A percentile compares a stretch with the other conserved stretches of the same genome.
Evolutionary conservation across 208 protist genomes (phyloP).

Genomic region (Trypanosoma theileri): DNA sequence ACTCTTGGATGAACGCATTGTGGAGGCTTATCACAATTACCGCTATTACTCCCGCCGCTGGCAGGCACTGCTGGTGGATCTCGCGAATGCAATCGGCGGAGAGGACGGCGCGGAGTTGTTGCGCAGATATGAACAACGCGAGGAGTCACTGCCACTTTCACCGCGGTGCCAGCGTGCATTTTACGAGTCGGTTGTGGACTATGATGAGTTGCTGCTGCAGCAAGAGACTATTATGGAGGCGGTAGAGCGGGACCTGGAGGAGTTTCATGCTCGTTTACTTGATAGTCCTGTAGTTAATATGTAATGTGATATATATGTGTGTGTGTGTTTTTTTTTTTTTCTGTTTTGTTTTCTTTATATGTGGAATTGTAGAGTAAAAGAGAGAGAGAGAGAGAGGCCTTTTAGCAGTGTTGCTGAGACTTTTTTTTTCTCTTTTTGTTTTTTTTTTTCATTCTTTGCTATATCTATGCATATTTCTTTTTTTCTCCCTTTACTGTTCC

Average conservation of each 20-base stretch:
- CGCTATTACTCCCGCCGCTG: conserved; percentile 48
- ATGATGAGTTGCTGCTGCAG: conserved; percentile 27
- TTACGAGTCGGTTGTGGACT: conserved; percentile 35
- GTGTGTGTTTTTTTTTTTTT: no score
- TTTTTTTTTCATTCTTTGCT: no score
- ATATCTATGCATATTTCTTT: no score
- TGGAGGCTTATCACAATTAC: conserved; percentile 35
- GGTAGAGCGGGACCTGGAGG: conserved; percentile 9
- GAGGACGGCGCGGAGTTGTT: conserved; percentile 27
- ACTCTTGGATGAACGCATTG: conserved; percentile 43
- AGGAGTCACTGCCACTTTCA: conserved; percentile 15
- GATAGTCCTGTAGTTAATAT: not conserved
- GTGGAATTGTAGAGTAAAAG: not conserved
- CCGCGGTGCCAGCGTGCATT: conserved; percentile 28
- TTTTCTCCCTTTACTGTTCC: not conserved
- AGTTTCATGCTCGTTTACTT: not conserved
- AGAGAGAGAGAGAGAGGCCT: not conserved
- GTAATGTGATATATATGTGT: not conserved
- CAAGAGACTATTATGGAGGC: conserved; percentile 22
- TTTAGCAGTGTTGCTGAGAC: no score
- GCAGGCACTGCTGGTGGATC: conserved; percentile 28
- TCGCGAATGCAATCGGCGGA: conserved; percentile 20
- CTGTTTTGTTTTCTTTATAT: not conserved
- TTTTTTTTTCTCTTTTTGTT: no score
- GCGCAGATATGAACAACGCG: conserved; percentile 16